These are phyloP conservation scores for Syzygium malaccense DNA, from an alignment of 441 rosid genomes.

Conservation along the genomic window DNA sequence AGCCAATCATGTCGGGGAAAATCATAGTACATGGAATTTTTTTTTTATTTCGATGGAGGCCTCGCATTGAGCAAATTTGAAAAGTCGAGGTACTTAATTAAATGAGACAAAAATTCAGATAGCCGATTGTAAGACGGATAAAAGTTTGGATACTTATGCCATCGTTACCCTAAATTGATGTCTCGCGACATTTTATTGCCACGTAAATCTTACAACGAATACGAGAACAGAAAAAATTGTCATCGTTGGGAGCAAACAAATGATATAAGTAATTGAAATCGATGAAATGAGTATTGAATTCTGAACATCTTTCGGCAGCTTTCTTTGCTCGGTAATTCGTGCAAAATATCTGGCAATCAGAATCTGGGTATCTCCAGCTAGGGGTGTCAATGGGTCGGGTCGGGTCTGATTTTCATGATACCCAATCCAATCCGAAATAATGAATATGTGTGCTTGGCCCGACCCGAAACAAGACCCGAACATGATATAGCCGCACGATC, in stretches of 20 bases:
- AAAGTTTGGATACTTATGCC: neutral
- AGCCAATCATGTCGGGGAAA: neutral
- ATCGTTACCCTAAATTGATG: neutral
- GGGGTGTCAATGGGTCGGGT: too few species aligned
- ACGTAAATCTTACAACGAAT: neutral
- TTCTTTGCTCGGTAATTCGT: neutral
- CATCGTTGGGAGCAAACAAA: accelerated
- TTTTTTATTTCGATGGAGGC: neutral
- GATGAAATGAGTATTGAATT: neutral
- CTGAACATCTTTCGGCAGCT: accelerated
- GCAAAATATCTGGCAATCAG: accelerated
- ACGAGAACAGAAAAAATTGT: neutral
- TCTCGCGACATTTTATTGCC: neutral
- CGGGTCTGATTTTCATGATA: too few species aligned
- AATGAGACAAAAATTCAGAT: neutral
- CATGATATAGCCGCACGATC: too few species aligned
- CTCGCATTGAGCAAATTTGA: neutral
- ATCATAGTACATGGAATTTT: neutral
- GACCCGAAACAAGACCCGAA: too few species aligned
- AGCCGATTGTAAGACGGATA: accelerated
- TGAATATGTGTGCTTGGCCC: too few species aligned
- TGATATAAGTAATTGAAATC: neutral
- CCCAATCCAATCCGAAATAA: too few species aligned
- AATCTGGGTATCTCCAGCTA: accelerated
- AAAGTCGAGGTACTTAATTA: neutral